phyloP scores from a whole-genome alignment of 306 rosid species.

The Alnus rubra region DNA sequence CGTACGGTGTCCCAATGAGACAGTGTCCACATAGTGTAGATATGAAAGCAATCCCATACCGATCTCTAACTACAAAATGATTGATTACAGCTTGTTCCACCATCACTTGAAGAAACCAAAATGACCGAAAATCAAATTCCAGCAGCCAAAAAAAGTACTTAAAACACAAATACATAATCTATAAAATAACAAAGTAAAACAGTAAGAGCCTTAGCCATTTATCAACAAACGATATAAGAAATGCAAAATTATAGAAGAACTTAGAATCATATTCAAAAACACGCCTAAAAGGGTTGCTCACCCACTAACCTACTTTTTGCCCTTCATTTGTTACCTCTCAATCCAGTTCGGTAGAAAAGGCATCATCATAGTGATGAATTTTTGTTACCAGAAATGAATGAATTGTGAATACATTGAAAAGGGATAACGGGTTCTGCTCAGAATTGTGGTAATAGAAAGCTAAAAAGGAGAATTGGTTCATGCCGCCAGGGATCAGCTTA shows the following conservation, averaged over 20 bases:
- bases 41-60: too few species aligned
- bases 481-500: slow-evolving; percentile 24
- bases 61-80: too few species aligned
- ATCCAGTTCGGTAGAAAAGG: not conserved
- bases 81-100: too few species aligned
- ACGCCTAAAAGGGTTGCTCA: not conserved
- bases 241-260: not conserved
- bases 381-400: slow-evolving; percentile 48
- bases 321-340: not conserved
- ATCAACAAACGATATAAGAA: not conserved
- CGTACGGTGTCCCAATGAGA: too few species aligned
- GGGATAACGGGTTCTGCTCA: slow-evolving; percentile 24
- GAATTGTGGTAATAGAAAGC: too few species aligned
- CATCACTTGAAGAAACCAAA: too few species aligned
- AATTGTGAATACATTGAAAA: slow-evolving; percentile 12
- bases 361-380: not conserved
- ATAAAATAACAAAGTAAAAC: not conserved
- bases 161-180: not conserved
- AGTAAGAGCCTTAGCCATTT: not conserved
- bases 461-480: slow-evolving; percentile 31
- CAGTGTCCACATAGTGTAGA: too few species aligned
- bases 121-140: too few species aligned
- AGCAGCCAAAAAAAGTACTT: too few species aligned
- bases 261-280: not conserved
- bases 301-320: not conserved